These are phyloP conservation scores for Claviceps spartinae DNA, from an alignment of 2,329 filamentous ascomycete genomes.

Conservation along the genomic window DNA sequence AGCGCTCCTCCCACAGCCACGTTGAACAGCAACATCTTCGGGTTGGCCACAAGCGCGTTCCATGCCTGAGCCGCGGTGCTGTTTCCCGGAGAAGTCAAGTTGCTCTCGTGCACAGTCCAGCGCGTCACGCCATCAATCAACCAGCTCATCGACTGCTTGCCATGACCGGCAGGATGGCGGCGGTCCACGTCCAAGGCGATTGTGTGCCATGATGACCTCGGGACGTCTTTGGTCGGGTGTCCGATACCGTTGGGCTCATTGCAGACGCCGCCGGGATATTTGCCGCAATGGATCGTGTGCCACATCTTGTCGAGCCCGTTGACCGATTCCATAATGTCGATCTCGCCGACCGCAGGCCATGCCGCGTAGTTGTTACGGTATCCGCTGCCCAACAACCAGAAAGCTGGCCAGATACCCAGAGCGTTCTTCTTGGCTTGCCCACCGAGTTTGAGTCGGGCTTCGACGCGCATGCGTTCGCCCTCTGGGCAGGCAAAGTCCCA, in stretches of 20 bases:
- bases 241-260: constrained; percentile 25
- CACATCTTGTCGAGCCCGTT: constrained; percentile 23
- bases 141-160: constrained; percentile 20
- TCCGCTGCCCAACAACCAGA: constrained; percentile 29
- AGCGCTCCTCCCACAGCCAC: constrained; percentile 27
- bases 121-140: constrained; percentile 18
- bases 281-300: constrained; percentile 29
- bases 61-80: constrained; percentile 14
- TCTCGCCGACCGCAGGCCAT: constrained; percentile 30
- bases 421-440: constrained; percentile 12
- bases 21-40: constrained; percentile 24
- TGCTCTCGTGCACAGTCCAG: constrained; percentile 15
- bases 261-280: constrained; percentile 25
- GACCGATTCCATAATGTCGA: constrained; percentile 30
- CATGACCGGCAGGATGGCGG: constrained; percentile 3
- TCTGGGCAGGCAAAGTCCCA: constrained; percentile 21
- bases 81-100: constrained; percentile 8
- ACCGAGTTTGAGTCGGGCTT: constrained; percentile 26
- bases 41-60: constrained; percentile 15
- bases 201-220: constrained; percentile 20
- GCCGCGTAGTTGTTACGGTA: constrained; percentile 24
- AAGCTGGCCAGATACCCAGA: constrained; percentile 32
- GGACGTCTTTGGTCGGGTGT: constrained; percentile 8
- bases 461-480: constrained; percentile 23
- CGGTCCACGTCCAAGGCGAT: constrained; percentile 21